phyloP scores from a whole-genome alignment of 148 eudicot species.

The Persicaria maculosa region DNA sequence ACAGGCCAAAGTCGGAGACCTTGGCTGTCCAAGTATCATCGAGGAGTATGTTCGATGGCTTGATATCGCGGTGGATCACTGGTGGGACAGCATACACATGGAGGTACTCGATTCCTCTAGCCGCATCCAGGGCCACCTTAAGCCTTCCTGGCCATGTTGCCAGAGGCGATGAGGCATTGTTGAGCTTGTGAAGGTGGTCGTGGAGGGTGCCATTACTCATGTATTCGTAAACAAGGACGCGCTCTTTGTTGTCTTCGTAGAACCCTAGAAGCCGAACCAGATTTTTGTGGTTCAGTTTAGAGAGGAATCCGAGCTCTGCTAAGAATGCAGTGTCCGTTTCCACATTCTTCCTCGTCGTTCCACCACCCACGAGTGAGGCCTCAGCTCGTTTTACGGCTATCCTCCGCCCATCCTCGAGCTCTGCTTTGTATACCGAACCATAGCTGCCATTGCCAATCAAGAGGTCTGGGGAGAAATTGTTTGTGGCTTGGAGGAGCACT shows the following conservation, averaged over 20 bases:
- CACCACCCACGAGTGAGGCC: slow-evolving; percentile 9
- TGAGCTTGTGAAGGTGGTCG: slow-evolving; percentile 57
- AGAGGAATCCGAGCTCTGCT: slow-evolving; percentile 65
- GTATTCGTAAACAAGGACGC: slow-evolving; percentile 66
- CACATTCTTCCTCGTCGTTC: slow-evolving; percentile 26
- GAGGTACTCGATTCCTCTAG: slow-evolving; percentile 83
- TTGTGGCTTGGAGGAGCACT: slow-evolving; percentile 38
- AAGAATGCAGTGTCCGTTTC: slow-evolving; percentile 63
- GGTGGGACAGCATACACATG: slow-evolving; percentile 68
- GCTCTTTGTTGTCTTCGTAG: slow-evolving; percentile 55
- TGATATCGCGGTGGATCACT: slow-evolving; percentile 84
- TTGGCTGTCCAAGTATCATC: slow-evolving; percentile 64
- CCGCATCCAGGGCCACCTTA: slow-evolving; percentile 72
- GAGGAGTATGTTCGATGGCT: slow-evolving; percentile 77
- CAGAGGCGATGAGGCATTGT: slow-evolving; percentile 25
- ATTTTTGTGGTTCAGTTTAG: slow-evolving; percentile 80
- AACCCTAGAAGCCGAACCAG: slow-evolving; percentile 62
- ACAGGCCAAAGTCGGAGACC: slow-evolving; percentile 87
- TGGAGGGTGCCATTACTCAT: slow-evolving; percentile 61
- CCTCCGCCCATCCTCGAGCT: slow-evolving; percentile 39
- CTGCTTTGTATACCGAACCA: slow-evolving; percentile 71
- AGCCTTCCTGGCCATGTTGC: slow-evolving; percentile 63
- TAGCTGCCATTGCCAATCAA: slow-evolving; percentile 72
- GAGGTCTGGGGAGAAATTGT: slow-evolving; percentile 56
- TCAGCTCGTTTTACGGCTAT: slow-evolving; percentile 83